Base-by-base conservation (phyloP, 352 stramenopile genomes). In the Aphanomyces cochlioides region DNA sequence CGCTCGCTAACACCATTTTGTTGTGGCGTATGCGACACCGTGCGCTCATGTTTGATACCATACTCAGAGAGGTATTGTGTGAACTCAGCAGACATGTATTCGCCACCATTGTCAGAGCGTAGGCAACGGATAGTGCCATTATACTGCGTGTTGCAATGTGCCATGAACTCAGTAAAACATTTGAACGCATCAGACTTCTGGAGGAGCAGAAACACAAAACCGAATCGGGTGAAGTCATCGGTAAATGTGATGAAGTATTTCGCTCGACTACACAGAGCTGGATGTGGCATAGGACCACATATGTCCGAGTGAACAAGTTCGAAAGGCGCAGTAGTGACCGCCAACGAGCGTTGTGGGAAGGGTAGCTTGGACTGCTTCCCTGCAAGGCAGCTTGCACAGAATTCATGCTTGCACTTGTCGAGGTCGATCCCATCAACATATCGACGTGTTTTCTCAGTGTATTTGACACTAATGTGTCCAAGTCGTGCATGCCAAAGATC, bases 231-330 rank as follows among this genome's bases (percentile, higher is more conserved):
- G 58, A 63, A 76, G 41, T 74, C 72, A 19, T 74, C 72, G 1
- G 65, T 43, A 19, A 76, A 76, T 3, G 19, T 43, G 3, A 74
- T 41, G 3, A 45, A 12, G 36, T 76, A 73, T 39, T 48, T 40
- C 6, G 41, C 45, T 15, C n/a, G 45, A 13, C 54, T 39, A 12
- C 53, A 41, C 3, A 3, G 28, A 7, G 58, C 66, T 6, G 17
- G 15, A 6, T 10, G 13, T 12, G 7, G 17, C 66, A 74, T 76
- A 7, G 67, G 67, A 2, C 67, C 72, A 28, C 72, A 57, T 13
- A 76, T 10, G 50, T 76, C 72, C 7, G 34, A 70, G 37, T 73
- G 66, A 10, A 76, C 41, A 34, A 75, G 28, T 41, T 75, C 17
- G 0, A 75, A 48, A 21, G 58, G 28, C 10, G 41, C 19, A 5